Base-by-base conservation (phyloP, 2,329 filamentous ascomycete genomes). In the Colletotrichum tabaci region DNA sequence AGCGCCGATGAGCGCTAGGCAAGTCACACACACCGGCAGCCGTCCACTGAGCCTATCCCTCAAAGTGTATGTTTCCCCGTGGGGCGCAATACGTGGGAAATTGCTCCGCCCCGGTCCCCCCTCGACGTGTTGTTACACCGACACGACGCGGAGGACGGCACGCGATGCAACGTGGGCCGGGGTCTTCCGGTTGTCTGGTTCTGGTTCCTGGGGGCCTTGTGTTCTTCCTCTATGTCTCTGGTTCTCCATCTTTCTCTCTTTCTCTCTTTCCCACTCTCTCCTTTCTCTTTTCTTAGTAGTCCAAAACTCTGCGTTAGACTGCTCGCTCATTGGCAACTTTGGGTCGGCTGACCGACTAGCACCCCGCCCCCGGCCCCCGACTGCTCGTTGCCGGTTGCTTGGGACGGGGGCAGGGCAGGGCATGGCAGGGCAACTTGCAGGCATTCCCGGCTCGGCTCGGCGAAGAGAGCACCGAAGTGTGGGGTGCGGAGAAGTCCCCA, bases 41-140 rank as follows among this genome's bases (percentile, higher is more conserved):
- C 18, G 40, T 47, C 42, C 23, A 26, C 21, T 18, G 15, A 35
- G 42, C 26, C 9, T 13, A 6, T 12, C 6, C 12, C 42, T 18
- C 49, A 30, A 30, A 16, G 13, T 3, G 12, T 38, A 8, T 6
- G 55, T 4, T 44, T 30, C 21, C 23, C 55, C n/a, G 30, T 35
- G 57, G 44, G 26, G 26, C 44, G 42, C 58, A 40, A 61, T 61
- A 61, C 58, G 58, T 61, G 58, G 58, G 58, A 61, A 61, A 61
- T 61, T 40, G 30, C 55, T 47, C 55, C 62, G 61, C 44, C 21
- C 65, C 65, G 18, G 23, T 21, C 49, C 38, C 47, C 49, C 44
- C 56, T 67, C 67, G 67, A 71, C 35, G 40, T 46, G 7, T 61
- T 57, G 63, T 71, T 62, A 67, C 67, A 71, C 67, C 67, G 63